Evolutionary conservation across 2,329 filamentous ascomycete genomes (phyloP).

Genomic region (Catunica adiposa): DNA sequence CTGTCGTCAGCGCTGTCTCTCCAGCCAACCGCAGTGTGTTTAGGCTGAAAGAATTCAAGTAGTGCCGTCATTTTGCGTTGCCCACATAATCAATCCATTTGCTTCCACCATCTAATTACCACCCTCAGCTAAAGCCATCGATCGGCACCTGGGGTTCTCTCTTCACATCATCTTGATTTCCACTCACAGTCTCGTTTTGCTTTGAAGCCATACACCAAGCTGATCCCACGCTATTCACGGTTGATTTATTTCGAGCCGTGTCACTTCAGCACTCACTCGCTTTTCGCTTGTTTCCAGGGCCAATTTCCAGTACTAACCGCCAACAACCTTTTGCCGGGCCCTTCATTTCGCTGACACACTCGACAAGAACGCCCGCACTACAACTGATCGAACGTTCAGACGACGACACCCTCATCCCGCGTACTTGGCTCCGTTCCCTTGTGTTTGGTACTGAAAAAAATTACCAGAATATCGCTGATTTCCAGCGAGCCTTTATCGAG

Average conservation of each 20-base stretch:
- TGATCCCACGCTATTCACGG: too few relatives aligned
- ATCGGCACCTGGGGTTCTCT: background rate
- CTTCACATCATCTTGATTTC: background rate
- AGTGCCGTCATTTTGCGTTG: conserved; percentile 1
- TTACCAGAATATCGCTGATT: too few relatives aligned
- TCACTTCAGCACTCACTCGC: background rate
- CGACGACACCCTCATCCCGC: too few relatives aligned
- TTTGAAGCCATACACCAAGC: background rate
- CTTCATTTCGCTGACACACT: too few relatives aligned
- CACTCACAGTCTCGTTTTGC: too few relatives aligned
- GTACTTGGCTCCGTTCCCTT: background rate
- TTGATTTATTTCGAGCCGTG: background rate
- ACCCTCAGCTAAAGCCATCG: background rate
- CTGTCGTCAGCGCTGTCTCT: background rate
- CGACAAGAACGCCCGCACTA: too few relatives aligned
- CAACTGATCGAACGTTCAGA: too few relatives aligned
- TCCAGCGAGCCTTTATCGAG: too few relatives aligned
- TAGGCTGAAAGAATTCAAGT: background rate
- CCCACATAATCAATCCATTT: background rate
- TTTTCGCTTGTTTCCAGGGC: too few relatives aligned
- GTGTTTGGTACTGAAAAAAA: background rate
- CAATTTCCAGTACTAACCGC: too few relatives aligned
- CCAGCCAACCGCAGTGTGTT: background rate
- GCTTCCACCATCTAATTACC: background rate
- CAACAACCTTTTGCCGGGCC: too few relatives aligned